Evolutionary conservation across 139 green algal species (phyloP), one percentile per base, ranked within the genome.

Genomic region (Nannochloris sp.): DNA sequence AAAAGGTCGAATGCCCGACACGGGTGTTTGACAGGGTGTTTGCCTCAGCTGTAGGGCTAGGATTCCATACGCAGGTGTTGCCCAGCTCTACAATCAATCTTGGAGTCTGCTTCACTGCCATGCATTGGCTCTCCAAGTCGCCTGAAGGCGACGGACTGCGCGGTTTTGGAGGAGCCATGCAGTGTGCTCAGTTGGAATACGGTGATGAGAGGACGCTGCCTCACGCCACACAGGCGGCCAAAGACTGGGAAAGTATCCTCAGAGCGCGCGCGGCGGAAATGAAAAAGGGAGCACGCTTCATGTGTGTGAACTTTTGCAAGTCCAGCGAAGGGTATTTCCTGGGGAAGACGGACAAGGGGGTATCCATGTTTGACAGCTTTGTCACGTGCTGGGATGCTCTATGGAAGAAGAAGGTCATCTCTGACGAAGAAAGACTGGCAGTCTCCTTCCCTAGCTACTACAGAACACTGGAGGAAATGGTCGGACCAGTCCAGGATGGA

Each of bases 401-500:
- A 11, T 20, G 17, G 16, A 2, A n/a, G 16, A 53, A 53, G 12
- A 20, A 20, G 16, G 46, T 53, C 16, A 53, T 53, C 17, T 53
- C 46, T n/a, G 46, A 53, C 17, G 17, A 53, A 20, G 46, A 53
- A 20, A n/a, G 46, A 20, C 16, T 53, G 46, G 46, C 16, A 11
- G 46, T 53, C 16, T 53, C 46, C 46, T 53, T 53, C 46, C 46
- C 16, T n/a, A 53, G 46, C 46, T 53, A 53, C 46, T 53, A 53
- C 46, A 53, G 46, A 11, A 53, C 46, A 20, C 46, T 53, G 6
- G 46, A 53, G 17, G 46, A 53, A 20, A 53, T 53, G 46, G 46
- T 53, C 4, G 46, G 17, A n/a, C 46, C 14, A 14, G 46, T 53
- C 6, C 46, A 25, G 46, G 46, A 25, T 25, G 46, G 46, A 53